Conservation (phyloP, 352 stramenopile species). For the Nothophytophthora sp. region DNA sequence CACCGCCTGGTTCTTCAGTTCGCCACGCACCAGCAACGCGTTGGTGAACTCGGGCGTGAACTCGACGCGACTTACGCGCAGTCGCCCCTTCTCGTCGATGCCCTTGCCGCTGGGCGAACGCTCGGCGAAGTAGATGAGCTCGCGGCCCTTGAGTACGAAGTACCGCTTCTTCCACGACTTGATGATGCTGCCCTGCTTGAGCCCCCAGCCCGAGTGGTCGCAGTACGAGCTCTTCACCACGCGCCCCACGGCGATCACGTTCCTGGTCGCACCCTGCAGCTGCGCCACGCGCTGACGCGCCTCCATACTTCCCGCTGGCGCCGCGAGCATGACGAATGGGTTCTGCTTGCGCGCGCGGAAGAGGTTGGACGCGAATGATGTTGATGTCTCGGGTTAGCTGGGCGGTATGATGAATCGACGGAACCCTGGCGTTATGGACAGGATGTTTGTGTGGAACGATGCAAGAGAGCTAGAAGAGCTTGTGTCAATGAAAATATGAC, state of each 20-base stretch:
- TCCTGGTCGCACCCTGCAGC: constrained; percentile 37
- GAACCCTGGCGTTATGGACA: no score
- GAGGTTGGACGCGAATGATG: no score
- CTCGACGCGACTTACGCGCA: constrained; percentile 59
- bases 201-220: constrained; percentile 75
- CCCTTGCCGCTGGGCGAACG: constrained; percentile 70
- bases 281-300: constrained; percentile 28
- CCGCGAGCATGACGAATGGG: constrained; percentile 24
- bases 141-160: constrained; percentile 76
- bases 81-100: constrained; percentile 73
- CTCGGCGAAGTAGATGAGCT: constrained; percentile 81
- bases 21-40: constrained; percentile 54
- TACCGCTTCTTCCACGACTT: constrained; percentile 86
- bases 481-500: no score
- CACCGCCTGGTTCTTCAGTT: constrained; percentile 74
- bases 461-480: no score
- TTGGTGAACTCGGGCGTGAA: constrained; percentile 72
- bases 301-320: constrained; percentile 22
- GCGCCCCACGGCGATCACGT: constrained; percentile 46
- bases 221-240: constrained; percentile 66
- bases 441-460: no score
- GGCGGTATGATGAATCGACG: no score
- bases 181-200: constrained; percentile 82
- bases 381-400: no score
- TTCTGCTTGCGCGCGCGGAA: no score